Evolutionary conservation across 1,284 basidiomycete species (phyloP).

Genomic region (Anthracocystis setariae): DNA sequence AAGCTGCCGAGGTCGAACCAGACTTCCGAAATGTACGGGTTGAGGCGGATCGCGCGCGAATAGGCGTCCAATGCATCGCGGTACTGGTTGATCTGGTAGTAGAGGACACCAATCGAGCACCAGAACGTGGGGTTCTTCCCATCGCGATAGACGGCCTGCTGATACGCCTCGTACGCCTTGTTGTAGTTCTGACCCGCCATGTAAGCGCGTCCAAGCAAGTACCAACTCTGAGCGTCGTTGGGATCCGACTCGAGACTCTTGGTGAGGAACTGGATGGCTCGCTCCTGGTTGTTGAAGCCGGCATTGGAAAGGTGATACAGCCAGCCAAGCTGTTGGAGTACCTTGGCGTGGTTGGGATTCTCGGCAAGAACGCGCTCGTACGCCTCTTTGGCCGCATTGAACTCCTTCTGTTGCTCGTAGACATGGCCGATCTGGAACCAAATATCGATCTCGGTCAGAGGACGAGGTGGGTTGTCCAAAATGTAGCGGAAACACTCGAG

Average conservation of each 20-base stretch:
- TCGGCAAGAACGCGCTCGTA: constrained; percentile 95
- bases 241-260: constrained; percentile 82
- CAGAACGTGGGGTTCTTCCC: constrained; percentile 99
- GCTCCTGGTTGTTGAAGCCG: constrained; percentile 92
- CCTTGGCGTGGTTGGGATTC: constrained; percentile 94
- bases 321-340: constrained; percentile 97
- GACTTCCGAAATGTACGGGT: constrained; percentile 98
- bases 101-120: constrained; percentile 99
- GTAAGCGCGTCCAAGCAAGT: constrained; percentile 94
- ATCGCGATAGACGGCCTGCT: constrained; percentile 98
- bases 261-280: constrained; percentile 90
- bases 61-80: constrained; percentile 98
- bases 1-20: constrained; percentile 98
- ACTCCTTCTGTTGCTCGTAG: constrained; percentile 96
- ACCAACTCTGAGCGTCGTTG: constrained; percentile 98
- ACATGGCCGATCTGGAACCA: constrained; percentile 99
- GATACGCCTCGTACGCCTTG: constrained; percentile 99
- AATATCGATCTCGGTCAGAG: constrained; percentile 95
- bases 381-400: constrained; percentile 87
- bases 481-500: constrained; percentile 83
- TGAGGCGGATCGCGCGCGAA: constrained; percentile 96
- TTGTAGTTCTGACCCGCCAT: constrained; percentile 99
- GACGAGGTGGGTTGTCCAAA: constrained; percentile 90
- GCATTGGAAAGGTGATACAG: constrained; percentile 94
- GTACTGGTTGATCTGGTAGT: constrained; percentile 99